These are phyloP conservation scores for Fusarium continuum DNA, from an alignment of 2,329 filamentous ascomycete species.

Conservation along the genomic window DNA sequence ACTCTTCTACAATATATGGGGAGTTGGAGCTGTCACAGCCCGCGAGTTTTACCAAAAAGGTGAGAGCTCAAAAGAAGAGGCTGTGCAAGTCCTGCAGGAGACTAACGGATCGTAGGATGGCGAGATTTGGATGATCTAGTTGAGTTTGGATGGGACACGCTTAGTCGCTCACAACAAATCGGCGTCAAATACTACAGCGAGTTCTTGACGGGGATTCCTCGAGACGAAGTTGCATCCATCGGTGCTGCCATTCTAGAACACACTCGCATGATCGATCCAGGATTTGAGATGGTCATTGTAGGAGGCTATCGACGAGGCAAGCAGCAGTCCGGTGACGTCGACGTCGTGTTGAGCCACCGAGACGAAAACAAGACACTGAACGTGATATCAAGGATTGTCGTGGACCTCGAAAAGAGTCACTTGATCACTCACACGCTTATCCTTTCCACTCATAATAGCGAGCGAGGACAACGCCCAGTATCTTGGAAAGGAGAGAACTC, in stretches of 20 bases:
- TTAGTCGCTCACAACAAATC: conserved; percentile 88
- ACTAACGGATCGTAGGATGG: conserved; percentile 64
- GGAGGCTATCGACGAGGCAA: conserved; percentile 88
- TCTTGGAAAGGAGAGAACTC: conserved; percentile 58
- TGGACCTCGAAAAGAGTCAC: conserved; percentile 70
- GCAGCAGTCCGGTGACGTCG: conserved; percentile 78
- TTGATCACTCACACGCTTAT: conserved; percentile 86
- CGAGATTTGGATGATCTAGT: conserved; percentile 85
- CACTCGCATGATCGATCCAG: conserved; percentile 68
- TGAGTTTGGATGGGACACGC: conserved; percentile 78
- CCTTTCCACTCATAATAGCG: conserved; percentile 73
- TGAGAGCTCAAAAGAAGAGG: conserved; percentile 11
- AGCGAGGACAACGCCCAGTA: conserved; percentile 72
- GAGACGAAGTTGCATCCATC: conserved; percentile 77
- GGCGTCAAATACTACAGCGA: conserved; percentile 95
- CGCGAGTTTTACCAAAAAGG: conserved; percentile 79
- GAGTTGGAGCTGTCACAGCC: conserved; percentile 85
- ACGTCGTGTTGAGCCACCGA: conserved; percentile 83
- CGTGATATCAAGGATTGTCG: conserved; percentile 78
- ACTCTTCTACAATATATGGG: conserved; percentile 87
- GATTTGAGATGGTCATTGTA: conserved; percentile 69
- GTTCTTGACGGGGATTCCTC: conserved; percentile 75
- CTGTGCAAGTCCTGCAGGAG: not conserved
- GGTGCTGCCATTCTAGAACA: conserved; percentile 69
- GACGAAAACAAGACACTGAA: conserved; percentile 72